Evolutionary conservation across 257 asterid species (phyloP).

Genomic region (Penstemon eatonii): DNA sequence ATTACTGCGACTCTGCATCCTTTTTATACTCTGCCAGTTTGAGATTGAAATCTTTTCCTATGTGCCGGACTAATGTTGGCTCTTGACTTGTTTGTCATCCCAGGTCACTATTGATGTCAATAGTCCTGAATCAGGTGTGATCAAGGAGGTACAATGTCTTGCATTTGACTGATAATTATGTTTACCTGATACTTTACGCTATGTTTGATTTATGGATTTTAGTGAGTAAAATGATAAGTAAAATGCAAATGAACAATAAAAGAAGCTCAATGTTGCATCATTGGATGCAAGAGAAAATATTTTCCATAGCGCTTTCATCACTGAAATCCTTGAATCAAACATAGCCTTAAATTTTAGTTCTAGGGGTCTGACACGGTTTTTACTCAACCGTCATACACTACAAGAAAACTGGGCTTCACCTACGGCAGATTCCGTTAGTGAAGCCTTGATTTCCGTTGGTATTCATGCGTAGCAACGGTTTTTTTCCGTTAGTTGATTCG

Average conservation of each 20-base stretch:
- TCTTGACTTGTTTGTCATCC: conserved; percentile 28
- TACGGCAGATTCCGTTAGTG: too few relatives aligned
- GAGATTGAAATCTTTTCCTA: conserved; percentile 12
- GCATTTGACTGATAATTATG: conserved; percentile 8
- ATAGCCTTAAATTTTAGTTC: conserved; percentile 10
- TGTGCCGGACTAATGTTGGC: conserved; percentile 18
- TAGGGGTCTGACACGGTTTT: conserved; percentile 18
- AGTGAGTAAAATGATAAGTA: too few relatives aligned
- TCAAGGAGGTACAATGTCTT: conserved; percentile 63
- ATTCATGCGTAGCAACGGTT: too few relatives aligned
- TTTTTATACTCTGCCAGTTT: conserved; percentile 4
- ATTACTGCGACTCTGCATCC: conserved; percentile 5
- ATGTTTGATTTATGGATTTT: too few relatives aligned
- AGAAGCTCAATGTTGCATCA: too few relatives aligned
- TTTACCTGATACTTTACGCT: neutral
- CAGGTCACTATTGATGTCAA: conserved; percentile 97
- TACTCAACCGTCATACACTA: conserved; percentile 1
- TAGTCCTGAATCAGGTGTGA: conserved; percentile 98
- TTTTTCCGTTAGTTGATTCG: too few relatives aligned
- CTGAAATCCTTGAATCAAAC: too few relatives aligned
- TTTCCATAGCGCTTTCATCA: too few relatives aligned
- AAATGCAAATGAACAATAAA: too few relatives aligned
- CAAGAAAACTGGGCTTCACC: too few relatives aligned
- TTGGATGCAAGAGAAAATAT: too few relatives aligned
- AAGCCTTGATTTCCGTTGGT: too few relatives aligned